Base-by-base conservation (phyloP, 2,329 filamentous ascomycete species). In the Bipolaris victoriae region DNA sequence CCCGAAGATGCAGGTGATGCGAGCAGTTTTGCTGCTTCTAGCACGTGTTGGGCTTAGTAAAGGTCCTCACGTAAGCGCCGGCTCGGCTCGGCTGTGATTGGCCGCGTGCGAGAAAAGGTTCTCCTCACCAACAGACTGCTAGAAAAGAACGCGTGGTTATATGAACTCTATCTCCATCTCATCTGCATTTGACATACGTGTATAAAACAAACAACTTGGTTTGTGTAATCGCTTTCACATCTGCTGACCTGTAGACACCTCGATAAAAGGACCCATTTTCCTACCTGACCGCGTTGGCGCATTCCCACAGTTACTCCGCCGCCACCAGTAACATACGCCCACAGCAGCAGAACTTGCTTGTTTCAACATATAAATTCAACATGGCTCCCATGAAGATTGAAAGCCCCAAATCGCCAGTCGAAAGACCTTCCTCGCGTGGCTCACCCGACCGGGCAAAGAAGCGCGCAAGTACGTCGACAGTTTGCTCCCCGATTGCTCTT, bases 391-490 rank as follows among this genome's bases (percentile, higher is more conserved):
- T 69, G 39, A 60, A 68, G 44, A 47, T 63, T 50, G 68, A 70
- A 55, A 46, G 50, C 47, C 60, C 64, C 37, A 49, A 37, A 31
- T 36, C 50, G 44, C 51, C 58, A 10, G 45, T 36, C 7, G 66
- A 71, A 45, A 62, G 71, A 49, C 57, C 61, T 49, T 35, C 63
- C 7, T 64, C 70, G 52, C 69, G 72, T 63, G 72, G 75, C 61
- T 73, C 71, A 51, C 65, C 70, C 52, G 71, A 75, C 61, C 66
- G 72, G 49, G 70, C 67, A 39, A 75, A 64, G 60, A 76, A 76
- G 64, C 68, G 73, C 43, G 74, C 73, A 64, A 74, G 73, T 76
- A 66, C 67, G 73, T 76, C 53, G 53, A 57, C 50, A 53, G 49
- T 44, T 46, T 45, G 16, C 40, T 40, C 22, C 41, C n/a, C 26